Percentiles rank a stretch among this genome's conserved stretches.
Conservation (phyloP, 352 stramenopile species). For the Phytophthora hibernalis region DNA sequence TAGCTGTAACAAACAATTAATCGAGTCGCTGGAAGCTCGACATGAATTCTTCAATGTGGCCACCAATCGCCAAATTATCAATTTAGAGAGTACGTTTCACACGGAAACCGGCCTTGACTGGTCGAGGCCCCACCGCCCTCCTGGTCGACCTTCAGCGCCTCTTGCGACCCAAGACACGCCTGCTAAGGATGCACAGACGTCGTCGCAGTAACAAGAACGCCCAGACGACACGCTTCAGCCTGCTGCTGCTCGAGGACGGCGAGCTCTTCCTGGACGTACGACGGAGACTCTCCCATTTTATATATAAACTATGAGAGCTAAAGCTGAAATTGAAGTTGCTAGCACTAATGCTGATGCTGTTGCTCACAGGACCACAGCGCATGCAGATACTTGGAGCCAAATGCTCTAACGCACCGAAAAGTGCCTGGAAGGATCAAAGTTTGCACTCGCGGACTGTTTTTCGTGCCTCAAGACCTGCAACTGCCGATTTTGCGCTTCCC, state of each 20-base stretch:
- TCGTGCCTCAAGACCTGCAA: constrained; percentile 81
- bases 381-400: constrained; percentile 62
- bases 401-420: constrained; percentile 45
- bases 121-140: neutral
- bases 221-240: constrained; percentile 81
- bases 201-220: constrained; percentile 42
- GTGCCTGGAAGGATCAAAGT: constrained; percentile 76
- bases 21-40: constrained; percentile 24
- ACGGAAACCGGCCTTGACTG: neutral
- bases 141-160: neutral
- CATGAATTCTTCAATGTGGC: neutral
- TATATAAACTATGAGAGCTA: constrained; percentile 21
- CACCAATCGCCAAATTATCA: neutral
- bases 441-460: constrained; percentile 90
- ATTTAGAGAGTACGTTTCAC: neutral
- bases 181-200: constrained; percentile 35
- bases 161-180: neutral
- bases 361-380: constrained; percentile 69
- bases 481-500: constrained; percentile 83
- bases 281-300: constrained; percentile 22
- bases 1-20: neutral
- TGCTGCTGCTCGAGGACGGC: constrained; percentile 92
- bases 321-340: constrained; percentile 21
- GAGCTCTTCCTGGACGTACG: constrained; percentile 92
- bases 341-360: neutral